These are phyloP conservation scores for Hansenula sp. DNA, from an alignment of 1,139 yeast species.

Conservation along the genomic window DNA sequence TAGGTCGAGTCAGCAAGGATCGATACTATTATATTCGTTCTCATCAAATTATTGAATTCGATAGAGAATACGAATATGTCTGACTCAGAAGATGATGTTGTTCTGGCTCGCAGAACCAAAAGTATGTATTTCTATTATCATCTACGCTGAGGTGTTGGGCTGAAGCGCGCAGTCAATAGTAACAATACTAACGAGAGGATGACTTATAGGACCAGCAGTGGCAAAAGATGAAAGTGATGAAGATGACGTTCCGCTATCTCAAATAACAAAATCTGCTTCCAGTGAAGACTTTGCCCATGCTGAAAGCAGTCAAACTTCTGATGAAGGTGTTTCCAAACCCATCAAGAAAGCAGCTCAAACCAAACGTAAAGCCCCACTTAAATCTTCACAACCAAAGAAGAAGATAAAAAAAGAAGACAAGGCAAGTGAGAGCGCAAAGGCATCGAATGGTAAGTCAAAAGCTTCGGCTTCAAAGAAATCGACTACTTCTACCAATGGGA, in stretches of 20 bases:
- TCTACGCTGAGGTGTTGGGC: not conserved
- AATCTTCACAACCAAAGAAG: not conserved
- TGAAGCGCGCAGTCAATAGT: not conserved
- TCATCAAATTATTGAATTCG: no score
- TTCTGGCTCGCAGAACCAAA: constrained; percentile 7
- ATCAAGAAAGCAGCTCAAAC: not conserved
- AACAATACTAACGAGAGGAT: not conserved
- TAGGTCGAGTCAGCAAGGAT: no score
- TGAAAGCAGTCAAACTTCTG: not conserved
- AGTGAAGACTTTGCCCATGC: not conserved
- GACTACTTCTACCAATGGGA: constrained; percentile 2
- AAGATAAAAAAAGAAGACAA: constrained; percentile 2
- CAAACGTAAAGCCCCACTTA: not conserved
- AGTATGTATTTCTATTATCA: not conserved
- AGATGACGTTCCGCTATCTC: constrained; percentile 1
- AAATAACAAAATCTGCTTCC: not conserved
- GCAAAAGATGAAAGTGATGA: not conserved
- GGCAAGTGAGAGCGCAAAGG: constrained; percentile 1
- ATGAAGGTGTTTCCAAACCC: not conserved
- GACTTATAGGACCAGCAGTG: not conserved
- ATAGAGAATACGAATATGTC: constrained; percentile 9
- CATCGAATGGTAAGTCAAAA: not conserved
- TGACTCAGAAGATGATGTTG: constrained; percentile 25
- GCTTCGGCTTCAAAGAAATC: constrained; percentile 2
- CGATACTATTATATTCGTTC: no score